These are phyloP conservation scores for Sungouiella thailandica DNA, from an alignment of 805 yeast species.

Conservation along the genomic window DNA sequence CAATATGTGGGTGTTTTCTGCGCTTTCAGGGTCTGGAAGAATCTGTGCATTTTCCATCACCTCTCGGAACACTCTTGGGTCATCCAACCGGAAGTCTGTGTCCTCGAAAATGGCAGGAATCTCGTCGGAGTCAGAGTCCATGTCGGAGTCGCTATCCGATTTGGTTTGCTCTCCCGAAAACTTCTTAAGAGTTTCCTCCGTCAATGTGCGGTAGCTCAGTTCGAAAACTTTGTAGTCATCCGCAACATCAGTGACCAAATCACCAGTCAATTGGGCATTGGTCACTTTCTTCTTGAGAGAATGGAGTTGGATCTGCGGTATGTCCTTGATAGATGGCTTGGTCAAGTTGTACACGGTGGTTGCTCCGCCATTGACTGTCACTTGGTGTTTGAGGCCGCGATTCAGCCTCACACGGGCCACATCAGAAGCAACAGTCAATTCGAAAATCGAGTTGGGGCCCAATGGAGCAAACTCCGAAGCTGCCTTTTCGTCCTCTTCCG, in stretches of 20 bases:
- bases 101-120: constrained; percentile 71
- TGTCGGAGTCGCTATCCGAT: constrained; percentile 1
- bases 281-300: constrained; percentile 24
- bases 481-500: constrained; percentile 13
- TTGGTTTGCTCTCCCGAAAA: constrained; percentile 15
- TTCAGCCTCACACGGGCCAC: constrained; percentile 31
- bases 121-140: constrained; percentile 7
- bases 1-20: constrained; percentile 26
- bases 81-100: constrained; percentile 72
- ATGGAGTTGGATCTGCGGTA: constrained; percentile 68
- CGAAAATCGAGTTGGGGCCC: constrained; percentile 74
- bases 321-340: constrained; percentile 76
- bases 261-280: constrained; percentile 15
- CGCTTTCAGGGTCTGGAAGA: constrained; percentile 23
- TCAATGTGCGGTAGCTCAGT: constrained; percentile 31
- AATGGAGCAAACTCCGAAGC: constrained; percentile 43
- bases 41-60: constrained; percentile 62
- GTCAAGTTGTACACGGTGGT: constrained; percentile 41
- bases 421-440: constrained; percentile 62
- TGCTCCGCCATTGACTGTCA: constrained; percentile 39
- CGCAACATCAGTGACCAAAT: constrained; percentile 15
- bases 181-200: constrained; percentile 32
- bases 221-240: constrained; percentile 34
- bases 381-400: constrained; percentile 28
- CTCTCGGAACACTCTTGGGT: constrained; percentile 75